These are phyloP conservation scores for Rhynchosporium secalis DNA, from an alignment of 2,329 filamentous ascomycete genomes.

Conservation along the genomic window DNA sequence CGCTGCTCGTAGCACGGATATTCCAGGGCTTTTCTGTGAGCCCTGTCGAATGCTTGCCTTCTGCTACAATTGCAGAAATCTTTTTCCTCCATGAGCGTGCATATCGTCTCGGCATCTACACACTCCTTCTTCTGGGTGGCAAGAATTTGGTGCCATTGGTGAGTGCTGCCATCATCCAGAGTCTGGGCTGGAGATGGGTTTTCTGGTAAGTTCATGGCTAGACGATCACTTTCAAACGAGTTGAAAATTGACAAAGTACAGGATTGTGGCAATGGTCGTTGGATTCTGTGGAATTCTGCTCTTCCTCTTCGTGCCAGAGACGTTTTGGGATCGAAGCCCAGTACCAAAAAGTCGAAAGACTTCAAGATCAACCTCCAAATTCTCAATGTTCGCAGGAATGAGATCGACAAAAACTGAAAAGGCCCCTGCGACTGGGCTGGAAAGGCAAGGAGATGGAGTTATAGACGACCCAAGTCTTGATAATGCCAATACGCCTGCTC, in stretches of 20 bases:
- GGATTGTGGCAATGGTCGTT: conserved; percentile 81
- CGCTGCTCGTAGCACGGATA: conserved; percentile 77
- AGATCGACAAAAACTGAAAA: conserved; percentile 12
- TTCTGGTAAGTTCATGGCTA: conserved; percentile 65
- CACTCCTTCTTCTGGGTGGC: conserved; percentile 79
- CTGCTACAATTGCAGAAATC: conserved; percentile 92
- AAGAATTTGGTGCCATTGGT: conserved; percentile 89
- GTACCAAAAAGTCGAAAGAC: conserved; percentile 30
- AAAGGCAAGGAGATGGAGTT: conserved; percentile 12
- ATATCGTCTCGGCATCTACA: conserved; percentile 92
- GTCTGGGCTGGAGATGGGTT: conserved; percentile 82
- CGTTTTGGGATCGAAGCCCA: conserved; percentile 90
- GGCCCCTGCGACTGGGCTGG: not conserved
- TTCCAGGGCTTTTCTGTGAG: conserved; percentile 87
- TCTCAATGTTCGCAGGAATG: conserved; percentile 27
- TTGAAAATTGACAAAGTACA: conserved; percentile 40
- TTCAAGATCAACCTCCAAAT: conserved; percentile 20
- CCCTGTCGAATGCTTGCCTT: conserved; percentile 88
- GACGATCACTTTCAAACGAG: not conserved
- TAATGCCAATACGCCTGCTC: not conserved
- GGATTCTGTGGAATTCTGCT: conserved; percentile 69
- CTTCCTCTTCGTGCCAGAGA: conserved; percentile 91
- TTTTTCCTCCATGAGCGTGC: conserved; percentile 94
- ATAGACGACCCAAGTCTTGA: conserved; percentile 5
- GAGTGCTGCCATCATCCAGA: conserved; percentile 79